Base-by-base conservation (phyloP, 208 protist species). In the Trypanosoma avium region DNA sequence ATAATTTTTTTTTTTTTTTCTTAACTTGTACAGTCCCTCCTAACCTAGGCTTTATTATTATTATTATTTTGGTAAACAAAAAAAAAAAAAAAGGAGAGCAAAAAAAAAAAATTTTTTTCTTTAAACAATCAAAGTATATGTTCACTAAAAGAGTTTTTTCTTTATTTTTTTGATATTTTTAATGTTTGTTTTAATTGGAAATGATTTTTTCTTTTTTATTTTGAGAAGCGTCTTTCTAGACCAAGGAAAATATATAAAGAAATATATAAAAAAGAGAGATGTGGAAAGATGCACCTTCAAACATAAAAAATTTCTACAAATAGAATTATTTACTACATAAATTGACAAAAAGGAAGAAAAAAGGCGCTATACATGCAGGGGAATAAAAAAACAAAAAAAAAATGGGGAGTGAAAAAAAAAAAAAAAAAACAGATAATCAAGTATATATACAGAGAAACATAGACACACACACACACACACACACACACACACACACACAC, bases 381-480 rank as follows among this genome's bases (percentile, higher is more conserved):
- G 12, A 38, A 56, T 29, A 46, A 46, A 46, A 29, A 32, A 45
- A 59, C 24, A 43, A 46, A 46, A 42, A 43, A 3, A 57, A 56
- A 36, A 26, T 38, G 43, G 32, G 3, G 35, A 54, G 27, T 35
- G 26, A 19, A 29, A 27, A 17, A 1, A 29, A 3, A 24, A 35
- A 24, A 40, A 40, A 42, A 40, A 56, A 40, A 9, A 6, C 7
- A 8, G 12, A 42, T n/a, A 42, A 9, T 8, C 2, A 42, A 42
- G 17, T 42, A 42, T 8, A 9, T 1, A n/a, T 3, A 1, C 36
- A 9, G 36, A 9, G 36, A 56, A n/a, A 13, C 35, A 33, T 0
- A 56, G 40, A 56, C 0, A 19, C n/a, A 9, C 12, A 42, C 36
- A 42, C 10, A 3, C 10, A 42, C 7, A 42, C 10, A 42, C 36